These are phyloP conservation scores for Nannochloropsis salina DNA, from an alignment of 108 stramenopile species.

Conservation along the genomic window DNA sequence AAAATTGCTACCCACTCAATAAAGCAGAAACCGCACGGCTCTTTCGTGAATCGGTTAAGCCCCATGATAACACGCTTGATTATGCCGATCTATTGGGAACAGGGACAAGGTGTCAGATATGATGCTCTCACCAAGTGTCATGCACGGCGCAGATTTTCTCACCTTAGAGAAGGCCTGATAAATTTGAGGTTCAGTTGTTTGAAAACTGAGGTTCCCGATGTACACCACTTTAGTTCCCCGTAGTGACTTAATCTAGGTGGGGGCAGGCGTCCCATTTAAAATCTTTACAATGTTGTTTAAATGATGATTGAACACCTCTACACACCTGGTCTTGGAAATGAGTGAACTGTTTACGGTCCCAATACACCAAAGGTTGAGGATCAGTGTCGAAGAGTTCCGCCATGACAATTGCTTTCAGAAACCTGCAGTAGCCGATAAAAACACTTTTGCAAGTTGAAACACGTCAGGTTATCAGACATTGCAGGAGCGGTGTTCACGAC, in stretches of 20 bases:
- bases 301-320: too few species aligned
- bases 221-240: constrained; percentile 66
- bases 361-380: constrained; percentile 22
- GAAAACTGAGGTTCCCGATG: constrained; percentile 90
- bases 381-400: constrained; percentile 21
- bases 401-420: not conserved
- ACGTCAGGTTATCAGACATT: too few species aligned
- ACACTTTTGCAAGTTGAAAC: too few species aligned
- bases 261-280: not conserved
- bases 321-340: constrained; percentile 28
- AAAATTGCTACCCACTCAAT: constrained; percentile 61
- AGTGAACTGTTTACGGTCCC: constrained; percentile 27
- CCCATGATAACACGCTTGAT: constrained; percentile 79
- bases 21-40: constrained; percentile 92
- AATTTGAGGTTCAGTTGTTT: constrained; percentile 75
- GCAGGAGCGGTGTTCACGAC: too few species aligned
- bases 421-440: too few species aligned
- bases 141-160: not conserved
- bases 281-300: not conserved
- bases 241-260: not conserved
- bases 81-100: constrained; percentile 62
- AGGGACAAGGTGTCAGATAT: not conserved
- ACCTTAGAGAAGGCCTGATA: constrained; percentile 66
- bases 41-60: constrained; percentile 69
- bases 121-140: not conserved